phyloP scores from a whole-genome alignment of 345 rosid genomes.

The Abelmoschus esculentus region DNA sequence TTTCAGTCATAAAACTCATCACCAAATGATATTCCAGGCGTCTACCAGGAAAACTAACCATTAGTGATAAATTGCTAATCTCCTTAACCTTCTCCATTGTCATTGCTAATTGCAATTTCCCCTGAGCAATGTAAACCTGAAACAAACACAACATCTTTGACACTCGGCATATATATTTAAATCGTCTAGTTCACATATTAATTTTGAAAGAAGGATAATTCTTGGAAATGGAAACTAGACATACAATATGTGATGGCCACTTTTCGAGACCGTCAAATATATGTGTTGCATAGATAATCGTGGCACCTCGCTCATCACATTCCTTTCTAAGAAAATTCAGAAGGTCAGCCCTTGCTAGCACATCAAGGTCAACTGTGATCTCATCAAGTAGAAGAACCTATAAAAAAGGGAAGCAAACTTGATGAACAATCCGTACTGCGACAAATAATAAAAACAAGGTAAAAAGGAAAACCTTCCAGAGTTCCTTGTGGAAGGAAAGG shows the following conservation, averaged over 20 bases:
- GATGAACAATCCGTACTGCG: neutral
- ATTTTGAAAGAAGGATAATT: neutral
- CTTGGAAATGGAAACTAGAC: conserved; percentile 11
- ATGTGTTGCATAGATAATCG: conserved; percentile 89
- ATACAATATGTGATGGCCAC: conserved; percentile 87
- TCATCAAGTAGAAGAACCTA: conserved; percentile 98
- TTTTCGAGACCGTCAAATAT: conserved; percentile 90
- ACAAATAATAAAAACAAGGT: neutral
- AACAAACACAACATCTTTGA: neutral
- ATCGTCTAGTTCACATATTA: conserved; percentile 1
- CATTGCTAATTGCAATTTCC: conserved; percentile 69
- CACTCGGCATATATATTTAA: neutral
- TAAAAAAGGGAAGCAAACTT: neutral
- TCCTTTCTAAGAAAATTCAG: conserved; percentile 72
- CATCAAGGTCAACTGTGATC: conserved; percentile 96
- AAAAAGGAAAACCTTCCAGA: neutral
- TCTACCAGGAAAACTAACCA: conserved; percentile 36
- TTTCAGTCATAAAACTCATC: neutral
- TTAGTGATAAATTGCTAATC: conserved; percentile 63
- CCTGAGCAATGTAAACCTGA: conserved; percentile 70
- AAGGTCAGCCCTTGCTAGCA: conserved; percentile 94
- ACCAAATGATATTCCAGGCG: neutral
- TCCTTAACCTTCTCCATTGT: conserved; percentile 74
- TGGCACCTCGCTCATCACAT: conserved; percentile 79
- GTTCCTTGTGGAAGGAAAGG: too few relatives aligned